Conservation (phyloP, 2,329 filamentous ascomycete genomes). For the Epichloe typhina region DNA sequence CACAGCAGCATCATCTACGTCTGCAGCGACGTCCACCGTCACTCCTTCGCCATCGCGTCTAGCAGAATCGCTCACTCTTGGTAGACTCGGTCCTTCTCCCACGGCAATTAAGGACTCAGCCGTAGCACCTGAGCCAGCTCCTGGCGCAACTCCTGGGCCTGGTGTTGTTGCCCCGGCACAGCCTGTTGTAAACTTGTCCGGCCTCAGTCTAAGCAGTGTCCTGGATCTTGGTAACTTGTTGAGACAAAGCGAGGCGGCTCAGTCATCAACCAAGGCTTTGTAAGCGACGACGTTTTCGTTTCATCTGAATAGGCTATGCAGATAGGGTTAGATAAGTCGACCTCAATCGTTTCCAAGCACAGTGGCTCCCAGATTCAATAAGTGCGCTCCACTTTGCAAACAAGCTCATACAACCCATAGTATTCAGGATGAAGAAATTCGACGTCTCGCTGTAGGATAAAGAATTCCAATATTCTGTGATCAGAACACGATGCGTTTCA, state of each 20-base stretch:
- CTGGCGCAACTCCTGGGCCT: conserved; percentile 4
- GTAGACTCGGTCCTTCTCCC: neutral
- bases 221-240: conserved; percentile 31
- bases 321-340: neutral
- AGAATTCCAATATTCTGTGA: neutral
- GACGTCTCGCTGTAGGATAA: neutral
- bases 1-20: conserved; percentile 6
- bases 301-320: neutral
- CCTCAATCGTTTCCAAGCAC: neutral
- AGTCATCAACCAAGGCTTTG: neutral
- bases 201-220: conserved; percentile 27
- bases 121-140: neutral
- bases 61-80: neutral
- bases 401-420: neutral
- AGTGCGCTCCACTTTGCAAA: neutral
- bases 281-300: neutral
- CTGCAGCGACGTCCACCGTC: neutral
- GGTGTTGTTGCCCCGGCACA: conserved; percentile 10
- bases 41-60: neutral
- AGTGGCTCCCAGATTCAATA: neutral
- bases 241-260: neutral
- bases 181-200: conserved; percentile 24
- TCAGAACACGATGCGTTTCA: neutral
- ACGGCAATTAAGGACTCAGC: conserved; percentile 4
- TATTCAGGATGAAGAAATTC: neutral